A percentile compares a stretch with the other conserved stretches of the same genome.
Conservation (phyloP, 176 grass and related monocot species). For the Calamus simplicifolius region DNA sequence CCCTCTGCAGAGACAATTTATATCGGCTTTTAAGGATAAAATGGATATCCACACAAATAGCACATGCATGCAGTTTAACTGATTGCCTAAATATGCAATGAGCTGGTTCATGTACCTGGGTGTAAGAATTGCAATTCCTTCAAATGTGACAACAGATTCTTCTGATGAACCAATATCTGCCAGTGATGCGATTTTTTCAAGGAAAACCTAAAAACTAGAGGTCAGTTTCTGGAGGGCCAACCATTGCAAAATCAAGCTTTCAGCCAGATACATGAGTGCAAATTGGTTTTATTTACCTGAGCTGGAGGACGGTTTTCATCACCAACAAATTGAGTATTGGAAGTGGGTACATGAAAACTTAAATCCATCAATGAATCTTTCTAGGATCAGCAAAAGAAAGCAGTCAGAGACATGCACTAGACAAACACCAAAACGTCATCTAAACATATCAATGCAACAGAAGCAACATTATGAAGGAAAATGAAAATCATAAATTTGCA, state of each 20-base stretch:
- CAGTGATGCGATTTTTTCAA: constrained; percentile 38
- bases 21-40: too few species aligned
- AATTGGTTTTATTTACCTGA: constrained; percentile 40
- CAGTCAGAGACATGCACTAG: constrained; percentile 3
- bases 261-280: background rate
- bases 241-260: too few species aligned
- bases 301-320: constrained; percentile 67
- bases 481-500: too few species aligned
- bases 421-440: too few species aligned
- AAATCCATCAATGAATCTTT: constrained; percentile 94
- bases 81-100: too few species aligned
- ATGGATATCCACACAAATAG: too few species aligned
- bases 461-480: too few species aligned
- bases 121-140: constrained; percentile 93
- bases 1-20: constrained; percentile 37
- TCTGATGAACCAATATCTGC: constrained; percentile 71
- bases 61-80: too few species aligned
- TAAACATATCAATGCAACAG: too few species aligned
- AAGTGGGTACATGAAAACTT: constrained; percentile 79
- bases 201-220: constrained; percentile 55
- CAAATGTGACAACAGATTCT: constrained; percentile 71
- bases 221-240: background rate
- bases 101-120: constrained; percentile 45
- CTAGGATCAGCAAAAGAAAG: constrained; percentile 26
- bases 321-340: constrained; percentile 73